A percentile compares a stretch with the other conserved stretches of the same genome.
Conservation (phyloP, 2,329 filamentous ascomycete species). For the Chaetothyriales sp. region DNA sequence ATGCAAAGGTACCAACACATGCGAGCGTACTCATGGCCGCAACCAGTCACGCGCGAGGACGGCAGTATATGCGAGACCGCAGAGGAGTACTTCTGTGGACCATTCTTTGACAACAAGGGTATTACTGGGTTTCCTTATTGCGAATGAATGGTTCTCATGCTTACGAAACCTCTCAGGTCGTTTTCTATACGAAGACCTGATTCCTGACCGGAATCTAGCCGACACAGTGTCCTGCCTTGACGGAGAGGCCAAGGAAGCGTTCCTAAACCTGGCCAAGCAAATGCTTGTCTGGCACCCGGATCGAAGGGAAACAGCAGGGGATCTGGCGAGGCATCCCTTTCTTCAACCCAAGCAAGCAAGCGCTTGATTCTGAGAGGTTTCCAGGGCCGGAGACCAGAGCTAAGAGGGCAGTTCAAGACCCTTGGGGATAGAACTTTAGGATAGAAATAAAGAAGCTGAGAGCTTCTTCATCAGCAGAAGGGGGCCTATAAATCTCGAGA, state of each 20-base stretch:
- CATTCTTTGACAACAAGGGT: not conserved
- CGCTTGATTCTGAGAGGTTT: not conserved
- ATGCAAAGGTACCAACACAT: slow-evolving; percentile 1
- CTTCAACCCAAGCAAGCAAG: not conserved
- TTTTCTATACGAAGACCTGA: not conserved
- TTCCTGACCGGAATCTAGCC: not conserved
- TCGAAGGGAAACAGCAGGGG: not conserved
- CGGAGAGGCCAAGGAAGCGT: not conserved
- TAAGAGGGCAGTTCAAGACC: too few relatives aligned
- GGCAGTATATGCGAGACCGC: not conserved
- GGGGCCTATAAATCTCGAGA: too few relatives aligned
- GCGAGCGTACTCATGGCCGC: not conserved
- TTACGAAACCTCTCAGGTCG: not conserved
- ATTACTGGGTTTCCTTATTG: not conserved
- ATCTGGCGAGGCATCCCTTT: not conserved
- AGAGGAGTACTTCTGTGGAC: not conserved
- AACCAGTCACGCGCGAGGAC: not conserved
- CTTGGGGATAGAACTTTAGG: too few relatives aligned
- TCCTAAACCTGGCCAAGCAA: not conserved
- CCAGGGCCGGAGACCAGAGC: too few relatives aligned
- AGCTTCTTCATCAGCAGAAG: too few relatives aligned
- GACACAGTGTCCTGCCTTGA: not conserved
- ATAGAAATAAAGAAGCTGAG: too few relatives aligned
- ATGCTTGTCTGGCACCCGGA: not conserved
- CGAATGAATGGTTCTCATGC: not conserved